Evolutionary conservation across 2,329 filamentous ascomycete genomes (phyloP), one percentile per base, ranked within the genome.

Genomic region (Fusarium proliferatum): DNA sequence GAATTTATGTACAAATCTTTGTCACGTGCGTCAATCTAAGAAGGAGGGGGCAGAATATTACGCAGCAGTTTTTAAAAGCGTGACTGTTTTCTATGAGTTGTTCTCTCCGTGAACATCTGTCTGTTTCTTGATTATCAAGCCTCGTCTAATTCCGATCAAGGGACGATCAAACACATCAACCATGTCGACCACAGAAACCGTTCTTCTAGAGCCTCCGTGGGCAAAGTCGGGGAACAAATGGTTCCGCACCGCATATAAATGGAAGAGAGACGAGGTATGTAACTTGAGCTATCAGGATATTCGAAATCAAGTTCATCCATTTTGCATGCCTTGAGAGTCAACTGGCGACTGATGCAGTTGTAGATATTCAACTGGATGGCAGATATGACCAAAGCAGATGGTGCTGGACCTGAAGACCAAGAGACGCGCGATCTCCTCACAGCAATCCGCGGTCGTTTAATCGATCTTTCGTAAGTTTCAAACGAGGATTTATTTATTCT

Each of bases 311-410:
- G 9, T 23, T 23, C 6, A 17, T 43, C 9, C 10, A 5, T 23
- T 1, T 23, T 23, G 5, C 42, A 17, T 43, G 15, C 9, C n/a
- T 1, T 23, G 17, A 0, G 9, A 12, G 16, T 17, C 42, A 0
- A 4, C 15, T 12, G 2, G 16, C 17, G 2, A 0, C 42, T 43
- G 5, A 43, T 43, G 6, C 4, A 43, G 16, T 13, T 0, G 21
- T 17, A 43, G 42, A 43, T 43, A 17, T 43, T 43, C 5, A 3
- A 17, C 0, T 43, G 42, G 42, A 43, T 43, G 42, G 6, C 0
- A n/a, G 10, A 43, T 10, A 43, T 43, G 9, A 15, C 42, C 13
- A 15, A 15, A 5, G 13, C 15, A 2, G 42, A 15, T 43, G n/a
- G n/a, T 12, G 42, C 2, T 38, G 1, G 1, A 38, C 36, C 36